These are phyloP conservation scores for Curvularia sp. DNA, from an alignment of 2,329 filamentous ascomycete species.

Conservation along the genomic window DNA sequence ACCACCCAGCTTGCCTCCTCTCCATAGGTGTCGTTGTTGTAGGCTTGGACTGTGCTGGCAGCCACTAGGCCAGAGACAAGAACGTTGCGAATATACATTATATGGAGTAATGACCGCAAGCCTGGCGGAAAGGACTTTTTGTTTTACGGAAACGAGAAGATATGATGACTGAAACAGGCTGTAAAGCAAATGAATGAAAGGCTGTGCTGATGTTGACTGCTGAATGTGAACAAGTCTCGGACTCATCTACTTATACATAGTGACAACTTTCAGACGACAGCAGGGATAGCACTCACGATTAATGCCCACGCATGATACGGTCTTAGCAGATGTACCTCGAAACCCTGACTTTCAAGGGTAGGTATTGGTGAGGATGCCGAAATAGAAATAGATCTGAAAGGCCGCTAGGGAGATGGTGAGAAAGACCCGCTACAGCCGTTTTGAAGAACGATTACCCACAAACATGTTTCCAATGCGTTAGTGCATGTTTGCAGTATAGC, in stretches of 20 bases:
- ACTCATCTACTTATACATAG: conserved; percentile 31
- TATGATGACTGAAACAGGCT: background rate
- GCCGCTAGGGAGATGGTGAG: conserved; percentile 27
- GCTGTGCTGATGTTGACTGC: conserved; percentile 17
- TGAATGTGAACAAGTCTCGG: conserved; percentile 12
- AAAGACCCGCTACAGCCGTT: conserved; percentile 25
- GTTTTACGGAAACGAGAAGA: conserved; percentile 5
- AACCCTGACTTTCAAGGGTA: conserved; percentile 18
- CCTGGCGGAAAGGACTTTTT: conserved; percentile 17
- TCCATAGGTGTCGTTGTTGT: conserved; percentile 30
- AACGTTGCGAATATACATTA: conserved; percentile 47
- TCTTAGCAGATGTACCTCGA: conserved; percentile 17
- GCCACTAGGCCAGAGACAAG: conserved; percentile 37
- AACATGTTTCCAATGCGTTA: conserved; percentile 22
- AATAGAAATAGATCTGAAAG: conserved; percentile 23
- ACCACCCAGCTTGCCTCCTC: conserved; percentile 24
- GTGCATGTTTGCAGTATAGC: conserved; percentile 24
- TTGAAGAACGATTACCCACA: conserved; percentile 22
- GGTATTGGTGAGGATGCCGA: conserved; percentile 14
- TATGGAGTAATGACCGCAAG: conserved; percentile 2
- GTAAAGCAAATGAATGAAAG: conserved; percentile 22
- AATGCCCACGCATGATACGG: conserved; percentile 6
- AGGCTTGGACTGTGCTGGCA: conserved; percentile 36
- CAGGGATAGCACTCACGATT: conserved; percentile 29
- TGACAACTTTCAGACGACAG: conserved; percentile 8